These are phyloP conservation scores for Trebouxia gelatinosa DNA, from an alignment of 163 green algal species.

Conservation along the genomic window DNA sequence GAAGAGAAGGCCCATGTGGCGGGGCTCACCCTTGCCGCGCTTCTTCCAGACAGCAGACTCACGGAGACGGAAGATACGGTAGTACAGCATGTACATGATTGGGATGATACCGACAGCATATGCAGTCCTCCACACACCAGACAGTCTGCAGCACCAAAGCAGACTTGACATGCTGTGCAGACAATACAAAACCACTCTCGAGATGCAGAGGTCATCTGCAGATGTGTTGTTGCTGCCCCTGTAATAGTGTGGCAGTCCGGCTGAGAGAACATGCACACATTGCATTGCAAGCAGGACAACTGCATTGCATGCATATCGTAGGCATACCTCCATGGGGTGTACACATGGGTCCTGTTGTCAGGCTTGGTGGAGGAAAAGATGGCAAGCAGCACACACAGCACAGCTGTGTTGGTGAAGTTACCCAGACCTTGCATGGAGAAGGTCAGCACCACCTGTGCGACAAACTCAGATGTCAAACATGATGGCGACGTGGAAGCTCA, in stretches of 20 bases:
- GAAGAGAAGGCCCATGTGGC: slow-evolving; percentile 38
- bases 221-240: no score
- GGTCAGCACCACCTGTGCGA: slow-evolving; percentile 53
- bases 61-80: slow-evolving; percentile 51
- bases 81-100: slow-evolving; percentile 53
- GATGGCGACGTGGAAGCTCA: no score
- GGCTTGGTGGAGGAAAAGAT: slow-evolving; percentile 29
- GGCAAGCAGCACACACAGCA: slow-evolving; percentile 60
- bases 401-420: slow-evolving; percentile 64
- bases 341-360: slow-evolving; percentile 2
- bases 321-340: slow-evolving; percentile 18
- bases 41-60: slow-evolving; percentile 54
- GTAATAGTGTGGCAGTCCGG: no score
- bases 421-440: slow-evolving; percentile 60
- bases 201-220: no score
- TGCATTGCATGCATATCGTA: no score
- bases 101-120: slow-evolving; percentile 48
- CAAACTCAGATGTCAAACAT: not conserved
- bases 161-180: not conserved
- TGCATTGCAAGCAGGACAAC: no score
- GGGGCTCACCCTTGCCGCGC: slow-evolving; percentile 12
- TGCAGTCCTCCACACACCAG: slow-evolving; percentile 41
- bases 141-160: not conserved
- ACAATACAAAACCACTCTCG: not conserved
- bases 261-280: no score